These are phyloP conservation scores for Entophlyctis helioformis DNA, from an alignment of 192 early-diverging fungal species.

Conservation along the genomic window DNA sequence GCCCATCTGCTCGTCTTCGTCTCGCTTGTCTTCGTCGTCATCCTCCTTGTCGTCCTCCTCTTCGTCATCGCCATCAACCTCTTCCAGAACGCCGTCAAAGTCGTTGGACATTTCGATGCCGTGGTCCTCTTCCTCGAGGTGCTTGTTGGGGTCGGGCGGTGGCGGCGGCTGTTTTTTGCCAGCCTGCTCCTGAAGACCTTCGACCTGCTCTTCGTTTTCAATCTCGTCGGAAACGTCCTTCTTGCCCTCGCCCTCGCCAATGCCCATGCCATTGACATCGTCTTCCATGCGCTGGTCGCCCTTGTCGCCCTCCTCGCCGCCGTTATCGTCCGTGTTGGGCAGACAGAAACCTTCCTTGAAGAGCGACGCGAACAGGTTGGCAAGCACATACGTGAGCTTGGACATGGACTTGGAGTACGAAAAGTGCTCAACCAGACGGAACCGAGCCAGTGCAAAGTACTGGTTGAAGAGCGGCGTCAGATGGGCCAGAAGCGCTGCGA, in stretches of 20 bases:
- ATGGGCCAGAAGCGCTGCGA: too few relatives aligned
- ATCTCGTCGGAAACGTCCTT: slow-evolving; percentile 98
- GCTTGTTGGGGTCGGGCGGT: slow-evolving; percentile 30
- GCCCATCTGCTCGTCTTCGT: slow-evolving; percentile 82
- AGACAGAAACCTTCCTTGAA: slow-evolving; percentile 82
- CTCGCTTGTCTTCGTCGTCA: slow-evolving; percentile 60
- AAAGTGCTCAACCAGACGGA: slow-evolving; percentile 15
- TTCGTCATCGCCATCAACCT: slow-evolving; percentile 63
- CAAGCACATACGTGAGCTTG: slow-evolving; percentile 61
- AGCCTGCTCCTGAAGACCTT: slow-evolving; percentile 66
- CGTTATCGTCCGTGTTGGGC: slow-evolving; percentile 52
- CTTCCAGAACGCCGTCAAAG: slow-evolving; percentile 84
- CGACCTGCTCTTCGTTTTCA: slow-evolving; percentile 92
- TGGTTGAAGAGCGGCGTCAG: slow-evolving; percentile 40
- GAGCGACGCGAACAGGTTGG: slow-evolving; percentile 55
- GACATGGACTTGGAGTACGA: slow-evolving; percentile 53
- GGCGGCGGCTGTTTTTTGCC: slow-evolving; percentile 35
- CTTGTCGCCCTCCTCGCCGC: slow-evolving; percentile 47
- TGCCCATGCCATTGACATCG: slow-evolving; percentile 51
- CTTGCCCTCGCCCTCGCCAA: slow-evolving; percentile 87
- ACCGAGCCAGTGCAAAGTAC: slow-evolving; percentile 40
- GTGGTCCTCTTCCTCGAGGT: slow-evolving; percentile 68
- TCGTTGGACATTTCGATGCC: slow-evolving; percentile 95
- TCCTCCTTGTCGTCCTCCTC: slow-evolving; percentile 61
- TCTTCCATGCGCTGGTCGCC: slow-evolving; percentile 30